phyloP scores from a whole-genome alignment of 169 alveolate species.

The Plasmodium gonderi region DNA sequence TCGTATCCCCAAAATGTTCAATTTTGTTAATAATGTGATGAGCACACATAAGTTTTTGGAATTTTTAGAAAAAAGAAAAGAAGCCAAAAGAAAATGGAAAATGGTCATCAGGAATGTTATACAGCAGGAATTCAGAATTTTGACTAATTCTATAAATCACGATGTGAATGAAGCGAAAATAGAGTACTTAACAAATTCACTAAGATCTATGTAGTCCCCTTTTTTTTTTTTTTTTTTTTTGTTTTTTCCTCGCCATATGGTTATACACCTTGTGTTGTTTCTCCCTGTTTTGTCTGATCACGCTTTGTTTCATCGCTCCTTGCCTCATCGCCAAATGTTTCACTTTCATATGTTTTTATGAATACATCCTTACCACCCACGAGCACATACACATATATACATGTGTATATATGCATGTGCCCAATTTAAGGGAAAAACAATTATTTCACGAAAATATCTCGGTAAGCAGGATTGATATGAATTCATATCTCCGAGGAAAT shows the following conservation, averaged over 20 bases:
- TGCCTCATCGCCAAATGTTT: no score
- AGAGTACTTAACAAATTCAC: constrained; percentile 1
- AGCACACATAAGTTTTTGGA: constrained; percentile 31
- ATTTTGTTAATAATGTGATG: not conserved
- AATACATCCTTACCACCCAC: no score
- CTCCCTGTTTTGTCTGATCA: not conserved
- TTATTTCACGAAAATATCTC: no score
- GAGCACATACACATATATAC: not conserved
- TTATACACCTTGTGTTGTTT: not conserved
- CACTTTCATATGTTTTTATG: no score
- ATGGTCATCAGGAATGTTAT: constrained; percentile 26
- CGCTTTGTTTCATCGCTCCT: no score
- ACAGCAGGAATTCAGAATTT: constrained; percentile 23
- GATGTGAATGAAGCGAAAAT: constrained; percentile 45
- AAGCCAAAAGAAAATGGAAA: constrained; percentile 58
- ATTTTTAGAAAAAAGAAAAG: constrained; percentile 42
- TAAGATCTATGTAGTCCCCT: constrained; percentile 12
- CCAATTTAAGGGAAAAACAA: no score
- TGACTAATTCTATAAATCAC: constrained; percentile 17
- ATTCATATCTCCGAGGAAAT: no score
- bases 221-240: not conserved
- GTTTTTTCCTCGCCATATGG: not conserved
- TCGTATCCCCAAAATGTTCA: constrained; percentile 17
- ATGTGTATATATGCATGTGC: not conserved
- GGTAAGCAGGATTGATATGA: no score